Evolutionary conservation across 306 rosid species (phyloP).

Genomic region (Bauhinia variegata): DNA sequence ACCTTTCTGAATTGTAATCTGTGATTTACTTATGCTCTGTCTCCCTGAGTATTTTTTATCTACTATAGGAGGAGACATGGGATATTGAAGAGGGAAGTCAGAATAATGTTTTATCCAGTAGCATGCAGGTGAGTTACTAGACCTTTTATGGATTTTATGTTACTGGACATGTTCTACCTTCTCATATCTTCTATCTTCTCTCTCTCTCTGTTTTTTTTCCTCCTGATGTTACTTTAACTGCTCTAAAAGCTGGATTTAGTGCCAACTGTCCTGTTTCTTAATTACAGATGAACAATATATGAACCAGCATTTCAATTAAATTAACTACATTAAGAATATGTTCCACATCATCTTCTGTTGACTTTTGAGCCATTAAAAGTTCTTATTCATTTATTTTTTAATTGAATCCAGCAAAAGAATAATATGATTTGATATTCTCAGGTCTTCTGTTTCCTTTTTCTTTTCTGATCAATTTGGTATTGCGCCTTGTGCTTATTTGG

Average conservation of each 20-base stretch:
- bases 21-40: constrained; percentile 23
- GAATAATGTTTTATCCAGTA: constrained; percentile 89
- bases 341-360: too few species aligned
- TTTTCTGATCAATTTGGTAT: constrained; percentile 2
- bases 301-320: too few species aligned
- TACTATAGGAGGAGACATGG: constrained; percentile 92
- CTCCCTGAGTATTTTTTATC: constrained; percentile 24
- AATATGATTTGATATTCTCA: constrained; percentile 18
- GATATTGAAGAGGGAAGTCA: constrained; percentile 98
- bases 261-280: neutral
- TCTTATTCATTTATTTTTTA: constrained; percentile 11
- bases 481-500: constrained; percentile 24
- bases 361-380: constrained; percentile 6
- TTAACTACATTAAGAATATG: too few species aligned
- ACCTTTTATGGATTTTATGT: constrained; percentile 12
- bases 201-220: constrained; percentile 7
- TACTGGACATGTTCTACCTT: constrained; percentile 5
- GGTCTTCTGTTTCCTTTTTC: neutral
- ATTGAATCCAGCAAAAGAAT: too few species aligned
- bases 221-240: neutral
- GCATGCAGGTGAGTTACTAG: constrained; percentile 81
- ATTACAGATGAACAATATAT: too few species aligned
- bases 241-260: constrained; percentile 11
- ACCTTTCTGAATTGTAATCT: constrained; percentile 17
- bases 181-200: constrained; percentile 30